phyloP scores from a whole-genome alignment of 768 basidiomycete genomes.

The Gloeophyllum trabeum region DNA sequence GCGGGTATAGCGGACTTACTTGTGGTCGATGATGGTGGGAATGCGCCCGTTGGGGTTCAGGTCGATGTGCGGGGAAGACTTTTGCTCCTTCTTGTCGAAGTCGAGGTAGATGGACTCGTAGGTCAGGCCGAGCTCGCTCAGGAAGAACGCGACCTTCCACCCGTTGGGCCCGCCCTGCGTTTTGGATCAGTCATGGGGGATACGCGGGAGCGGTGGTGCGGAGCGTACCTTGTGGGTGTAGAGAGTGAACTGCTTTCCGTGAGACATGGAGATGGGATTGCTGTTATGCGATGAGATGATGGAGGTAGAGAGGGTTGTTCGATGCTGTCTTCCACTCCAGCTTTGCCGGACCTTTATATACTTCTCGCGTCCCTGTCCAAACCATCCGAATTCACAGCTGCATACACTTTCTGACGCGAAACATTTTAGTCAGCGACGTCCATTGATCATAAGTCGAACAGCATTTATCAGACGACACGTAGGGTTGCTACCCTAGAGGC shows the following conservation, averaged over 20 bases:
- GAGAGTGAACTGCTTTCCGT: neutral
- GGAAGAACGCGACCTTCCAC: constrained; percentile 8
- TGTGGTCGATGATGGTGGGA: constrained; percentile 23
- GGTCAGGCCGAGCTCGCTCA: neutral
- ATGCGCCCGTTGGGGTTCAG: constrained; percentile 24
- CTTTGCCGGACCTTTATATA: too few species aligned
- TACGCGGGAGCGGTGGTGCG: neutral
- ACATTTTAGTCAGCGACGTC: too few species aligned
- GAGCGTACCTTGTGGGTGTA: neutral
- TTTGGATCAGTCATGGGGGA: neutral
- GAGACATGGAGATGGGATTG: neutral
- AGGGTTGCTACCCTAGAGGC: too few species aligned
- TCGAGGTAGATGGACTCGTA: neutral
- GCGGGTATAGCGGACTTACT: constrained; percentile 1
- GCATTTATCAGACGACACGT: too few species aligned
- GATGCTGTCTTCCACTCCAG: too few species aligned
- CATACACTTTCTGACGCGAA: too few species aligned
- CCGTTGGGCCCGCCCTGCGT: constrained; percentile 11
- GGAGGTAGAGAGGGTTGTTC: neutral
- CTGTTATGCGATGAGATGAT: too few species aligned
- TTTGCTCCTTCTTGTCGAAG: constrained; percentile 17
- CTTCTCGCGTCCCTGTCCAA: too few species aligned
- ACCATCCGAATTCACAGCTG: too few species aligned
- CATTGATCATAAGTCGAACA: too few species aligned
- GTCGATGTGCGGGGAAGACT: constrained; percentile 12